Conservation (phyloP, 129 eudicot genomes). For the Pseudognaphalium luteoalbum region DNA sequence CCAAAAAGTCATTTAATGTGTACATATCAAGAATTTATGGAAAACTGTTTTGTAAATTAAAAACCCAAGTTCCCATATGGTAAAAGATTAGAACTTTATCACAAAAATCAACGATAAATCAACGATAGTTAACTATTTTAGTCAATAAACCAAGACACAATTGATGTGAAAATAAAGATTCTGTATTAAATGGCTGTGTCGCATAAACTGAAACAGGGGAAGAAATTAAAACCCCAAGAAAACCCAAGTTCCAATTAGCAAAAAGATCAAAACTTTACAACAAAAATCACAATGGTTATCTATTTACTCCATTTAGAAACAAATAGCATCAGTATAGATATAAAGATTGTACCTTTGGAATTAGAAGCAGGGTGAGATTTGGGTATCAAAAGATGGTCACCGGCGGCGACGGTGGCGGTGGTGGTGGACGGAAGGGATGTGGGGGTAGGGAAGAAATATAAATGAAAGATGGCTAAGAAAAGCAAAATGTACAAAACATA, state of each 20-base stretch:
- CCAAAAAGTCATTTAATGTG: neutral
- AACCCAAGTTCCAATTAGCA: slow-evolving; percentile 19
- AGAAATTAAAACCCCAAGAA: slow-evolving; percentile 2
- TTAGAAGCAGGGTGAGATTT: slow-evolving; percentile 30
- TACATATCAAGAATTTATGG: too few species aligned
- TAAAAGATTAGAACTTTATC: slow-evolving; percentile 14
- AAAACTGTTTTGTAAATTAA: neutral
- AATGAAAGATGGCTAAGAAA: slow-evolving; percentile 47
- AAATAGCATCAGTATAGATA: slow-evolving; percentile 1
- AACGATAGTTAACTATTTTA: neutral
- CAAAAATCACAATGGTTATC: slow-evolving; percentile 6
- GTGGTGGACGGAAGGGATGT: slow-evolving; percentile 30
- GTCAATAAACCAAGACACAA: slow-evolving; percentile 17
- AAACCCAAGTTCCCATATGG: slow-evolving; percentile 5
- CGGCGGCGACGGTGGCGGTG: slow-evolving; percentile 21
- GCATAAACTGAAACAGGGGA: slow-evolving; percentile 15
- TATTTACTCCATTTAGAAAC: slow-evolving; percentile 10
- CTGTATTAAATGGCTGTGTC: slow-evolving; percentile 1
- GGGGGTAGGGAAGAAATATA: slow-evolving; percentile 55
- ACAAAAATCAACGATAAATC: slow-evolving; percentile 8
- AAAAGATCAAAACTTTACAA: slow-evolving; percentile 22
- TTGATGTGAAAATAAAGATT: slow-evolving; percentile 1
- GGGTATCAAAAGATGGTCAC: slow-evolving; percentile 20
- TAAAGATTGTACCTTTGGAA: slow-evolving; percentile 45
- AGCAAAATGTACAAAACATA: slow-evolving; percentile 53